phyloP scores from a whole-genome alignment of 805 yeast genomes.

The Schizosaccharomyces octosporus region DNA sequence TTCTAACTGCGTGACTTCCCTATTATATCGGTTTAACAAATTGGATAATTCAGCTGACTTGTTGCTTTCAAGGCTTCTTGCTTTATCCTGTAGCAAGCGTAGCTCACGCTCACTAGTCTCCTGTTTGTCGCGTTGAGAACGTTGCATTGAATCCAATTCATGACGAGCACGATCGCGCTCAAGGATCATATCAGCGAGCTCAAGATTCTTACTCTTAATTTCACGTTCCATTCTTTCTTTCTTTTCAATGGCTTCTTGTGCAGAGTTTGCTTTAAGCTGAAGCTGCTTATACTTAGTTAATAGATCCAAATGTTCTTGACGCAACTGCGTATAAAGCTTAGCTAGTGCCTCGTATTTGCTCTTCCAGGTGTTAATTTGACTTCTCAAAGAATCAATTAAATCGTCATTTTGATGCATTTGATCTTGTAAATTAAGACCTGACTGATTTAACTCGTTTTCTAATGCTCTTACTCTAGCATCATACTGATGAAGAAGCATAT shows the following conservation, averaged over 20 bases:
- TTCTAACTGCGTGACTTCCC: constrained; percentile 32
- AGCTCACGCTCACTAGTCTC: constrained; percentile 42
- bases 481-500: constrained; percentile 59
- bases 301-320: constrained; percentile 71
- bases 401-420: constrained; percentile 60
- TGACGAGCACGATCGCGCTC: constrained; percentile 75
- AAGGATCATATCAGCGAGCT: constrained; percentile 65
- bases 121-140: constrained; percentile 36
- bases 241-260: constrained; percentile 70
- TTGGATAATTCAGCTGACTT: constrained; percentile 40
- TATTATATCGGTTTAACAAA: constrained; percentile 35
- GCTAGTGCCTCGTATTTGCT: constrained; percentile 75
- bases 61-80: constrained; percentile 33
- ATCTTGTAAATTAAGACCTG: constrained; percentile 40
- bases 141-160: constrained; percentile 48
- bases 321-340: constrained; percentile 64
- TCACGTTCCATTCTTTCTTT: constrained; percentile 65
- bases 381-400: constrained; percentile 38
- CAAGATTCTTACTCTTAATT: constrained; percentile 61
- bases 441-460: constrained; percentile 41
- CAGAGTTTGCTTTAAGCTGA: constrained; percentile 61
- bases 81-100: constrained; percentile 32
- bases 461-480: constrained; percentile 62
- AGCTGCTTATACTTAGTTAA: constrained; percentile 54
- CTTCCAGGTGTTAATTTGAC: constrained; percentile 57